Percentiles rank a stretch among this genome's conserved stretches.
Evolutionary conservation across 2,329 filamentous ascomycete genomes (phyloP).

Genomic region (Metarhizium sp.): DNA sequence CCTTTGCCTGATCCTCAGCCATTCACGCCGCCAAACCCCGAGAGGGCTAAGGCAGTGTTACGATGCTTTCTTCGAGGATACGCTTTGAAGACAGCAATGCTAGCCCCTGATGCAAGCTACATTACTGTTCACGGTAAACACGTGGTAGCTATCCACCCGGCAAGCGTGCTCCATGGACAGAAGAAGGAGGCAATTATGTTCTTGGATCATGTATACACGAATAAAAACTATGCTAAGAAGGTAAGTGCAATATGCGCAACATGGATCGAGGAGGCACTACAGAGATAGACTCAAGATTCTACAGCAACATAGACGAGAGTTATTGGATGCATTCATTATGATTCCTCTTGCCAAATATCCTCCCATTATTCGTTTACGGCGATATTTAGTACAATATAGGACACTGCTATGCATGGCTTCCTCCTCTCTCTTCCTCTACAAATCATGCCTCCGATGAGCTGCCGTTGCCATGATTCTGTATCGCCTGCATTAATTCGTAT

Average conservation of each 20-base stretch:
- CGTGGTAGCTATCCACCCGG: constrained; percentile 51
- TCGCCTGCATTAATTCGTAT: constrained; percentile 87
- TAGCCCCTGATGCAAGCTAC: constrained; percentile 52
- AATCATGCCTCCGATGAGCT: constrained; percentile 17
- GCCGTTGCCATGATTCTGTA: constrained; percentile 34
- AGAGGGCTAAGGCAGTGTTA: constrained; percentile 43
- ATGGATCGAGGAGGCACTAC: constrained; percentile 46
- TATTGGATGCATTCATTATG: neutral
- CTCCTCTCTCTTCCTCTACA: neutral
- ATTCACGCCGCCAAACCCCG: constrained; percentile 44
- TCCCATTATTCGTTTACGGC: neutral
- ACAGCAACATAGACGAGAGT: neutral
- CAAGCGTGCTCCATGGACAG: constrained; percentile 51
- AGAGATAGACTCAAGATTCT: constrained; percentile 12
- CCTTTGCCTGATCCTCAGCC: constrained; percentile 44
- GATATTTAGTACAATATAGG: neutral
- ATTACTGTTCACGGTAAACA: constrained; percentile 51
- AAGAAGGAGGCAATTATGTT: constrained; percentile 62
- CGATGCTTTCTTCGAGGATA: constrained; percentile 56
- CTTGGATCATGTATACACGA: constrained; percentile 56
- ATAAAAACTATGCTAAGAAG: constrained; percentile 58
- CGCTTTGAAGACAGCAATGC: constrained; percentile 48
- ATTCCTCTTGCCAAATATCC: neutral
- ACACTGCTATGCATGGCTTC: neutral
- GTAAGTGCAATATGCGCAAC: constrained; percentile 51